These are phyloP conservation scores for Aureobasidium sp. DNA, from an alignment of 2,329 filamentous ascomycete genomes.

Conservation along the genomic window DNA sequence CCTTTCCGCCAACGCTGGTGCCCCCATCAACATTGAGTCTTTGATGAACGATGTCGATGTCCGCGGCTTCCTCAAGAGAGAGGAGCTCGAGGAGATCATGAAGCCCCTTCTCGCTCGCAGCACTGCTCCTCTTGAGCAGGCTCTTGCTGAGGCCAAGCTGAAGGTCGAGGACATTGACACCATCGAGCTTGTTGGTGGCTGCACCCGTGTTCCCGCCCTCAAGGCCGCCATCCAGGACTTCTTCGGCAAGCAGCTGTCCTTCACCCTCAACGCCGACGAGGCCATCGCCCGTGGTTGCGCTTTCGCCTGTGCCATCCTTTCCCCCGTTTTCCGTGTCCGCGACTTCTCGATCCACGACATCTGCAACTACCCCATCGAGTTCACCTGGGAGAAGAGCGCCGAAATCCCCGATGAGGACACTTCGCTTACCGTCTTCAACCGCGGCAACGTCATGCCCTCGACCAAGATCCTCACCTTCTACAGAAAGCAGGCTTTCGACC, in stretches of 20 bases:
- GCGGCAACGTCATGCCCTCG: conserved; percentile 91
- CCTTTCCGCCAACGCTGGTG: conserved; percentile 85
- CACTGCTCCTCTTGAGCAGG: conserved; percentile 73
- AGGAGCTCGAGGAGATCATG: conserved; percentile 87
- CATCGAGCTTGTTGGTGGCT: conserved; percentile 89
- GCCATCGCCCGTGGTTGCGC: conserved; percentile 91
- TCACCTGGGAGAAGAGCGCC: conserved; percentile 96
- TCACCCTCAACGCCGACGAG: conserved; percentile 97
- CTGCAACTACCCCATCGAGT: conserved; percentile 96
- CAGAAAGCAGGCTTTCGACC: conserved; percentile 92
- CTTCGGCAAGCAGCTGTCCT: conserved; percentile 88
- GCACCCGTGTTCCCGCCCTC: conserved; percentile 84
- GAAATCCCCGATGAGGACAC: conserved; percentile 99
- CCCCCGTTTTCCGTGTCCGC: conserved; percentile 94
- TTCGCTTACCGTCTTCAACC: conserved; percentile 93
- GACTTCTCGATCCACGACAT: conserved; percentile 98
- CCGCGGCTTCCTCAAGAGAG: conserved; percentile 76
- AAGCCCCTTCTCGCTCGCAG: conserved; percentile 71
- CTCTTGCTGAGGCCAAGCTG: conserved; percentile 86
- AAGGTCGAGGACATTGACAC: conserved; percentile 85
- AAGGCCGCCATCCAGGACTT: conserved; percentile 85
- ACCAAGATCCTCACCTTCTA: conserved; percentile 99
- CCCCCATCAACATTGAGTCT: conserved; percentile 92
- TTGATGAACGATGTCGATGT: conserved; percentile 98
- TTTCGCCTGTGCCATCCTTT: conserved; percentile 95